Conservation (phyloP, 306 rosid species). For the Hylodesmum podocarpum region DNA sequence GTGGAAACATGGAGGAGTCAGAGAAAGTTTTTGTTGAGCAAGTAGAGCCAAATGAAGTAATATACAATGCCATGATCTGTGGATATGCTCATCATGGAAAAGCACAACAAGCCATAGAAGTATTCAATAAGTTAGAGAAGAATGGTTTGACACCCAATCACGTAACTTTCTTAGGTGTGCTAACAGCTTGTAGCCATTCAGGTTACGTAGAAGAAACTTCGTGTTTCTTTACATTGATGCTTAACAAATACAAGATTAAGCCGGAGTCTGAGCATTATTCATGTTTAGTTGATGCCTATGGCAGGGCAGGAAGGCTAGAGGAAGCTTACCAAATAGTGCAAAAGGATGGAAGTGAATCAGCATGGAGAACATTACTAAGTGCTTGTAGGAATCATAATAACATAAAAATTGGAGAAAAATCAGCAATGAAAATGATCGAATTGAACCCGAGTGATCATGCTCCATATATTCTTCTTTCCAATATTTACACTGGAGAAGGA, state of each 20-base stretch:
- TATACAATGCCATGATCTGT: constrained; percentile 47
- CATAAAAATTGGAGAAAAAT: constrained; percentile 49
- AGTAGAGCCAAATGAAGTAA: constrained; percentile 42
- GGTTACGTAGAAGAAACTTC: constrained; percentile 37
- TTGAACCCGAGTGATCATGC: constrained; percentile 53
- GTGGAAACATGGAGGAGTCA: constrained; percentile 47
- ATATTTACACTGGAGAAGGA: constrained; percentile 46
- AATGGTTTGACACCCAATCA: constrained; percentile 39
- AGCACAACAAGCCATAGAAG: constrained; percentile 40
- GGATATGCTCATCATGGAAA: constrained; percentile 61
- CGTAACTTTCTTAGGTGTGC: constrained; percentile 46
- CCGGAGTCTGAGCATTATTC: constrained; percentile 57
- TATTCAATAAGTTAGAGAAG: constrained; percentile 38
- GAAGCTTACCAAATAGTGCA: constrained; percentile 53
- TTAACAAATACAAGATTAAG: constrained; percentile 35
- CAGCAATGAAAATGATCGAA: constrained; percentile 43
- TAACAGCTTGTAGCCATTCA: constrained; percentile 51
- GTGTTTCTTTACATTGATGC: constrained; percentile 41
- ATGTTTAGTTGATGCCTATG: constrained; percentile 51
- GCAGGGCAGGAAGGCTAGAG: constrained; percentile 55
- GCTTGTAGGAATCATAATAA: constrained; percentile 53
- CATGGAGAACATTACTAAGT: constrained; percentile 54
- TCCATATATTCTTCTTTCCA: constrained; percentile 50
- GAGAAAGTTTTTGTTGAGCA: constrained; percentile 44
- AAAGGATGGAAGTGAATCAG: constrained; percentile 51